These are phyloP conservation scores for Epipyxis sp. DNA, from an alignment of 108 stramenopile genomes.

Conservation along the genomic window DNA sequence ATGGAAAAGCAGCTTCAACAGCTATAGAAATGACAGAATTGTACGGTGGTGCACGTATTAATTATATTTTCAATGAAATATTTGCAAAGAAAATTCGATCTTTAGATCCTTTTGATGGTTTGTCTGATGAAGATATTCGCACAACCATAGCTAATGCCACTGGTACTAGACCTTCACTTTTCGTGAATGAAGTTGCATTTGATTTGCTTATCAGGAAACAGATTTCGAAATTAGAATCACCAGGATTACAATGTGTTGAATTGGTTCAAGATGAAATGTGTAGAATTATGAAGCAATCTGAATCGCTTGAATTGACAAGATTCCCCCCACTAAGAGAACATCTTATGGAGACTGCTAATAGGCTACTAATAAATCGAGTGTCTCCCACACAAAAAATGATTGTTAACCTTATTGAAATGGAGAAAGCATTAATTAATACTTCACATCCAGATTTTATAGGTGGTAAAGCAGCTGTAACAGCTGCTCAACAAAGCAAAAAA, in stretches of 20 bases:
- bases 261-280: conserved; percentile 91
- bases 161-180: conserved; percentile 85
- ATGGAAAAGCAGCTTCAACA: conserved; percentile 23
- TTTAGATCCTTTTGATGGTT: conserved; percentile 87
- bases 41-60: conserved; percentile 93
- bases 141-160: conserved; percentile 92
- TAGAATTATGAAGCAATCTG: conserved; percentile 77
- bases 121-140: conserved; percentile 87
- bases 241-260: conserved; percentile 87
- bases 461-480: conserved; percentile 74
- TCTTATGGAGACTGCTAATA: conserved; percentile 75
- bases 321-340: conserved; percentile 84
- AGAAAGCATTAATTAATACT: conserved; percentile 95
- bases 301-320: conserved; percentile 77
- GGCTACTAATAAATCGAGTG: conserved; percentile 63
- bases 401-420: conserved; percentile 82
- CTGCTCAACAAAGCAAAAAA: conserved; percentile 4
- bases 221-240: conserved; percentile 84
- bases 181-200: conserved; percentile 93
- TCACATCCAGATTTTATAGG: conserved; percentile 98
- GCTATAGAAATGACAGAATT: conserved; percentile 68
- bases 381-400: conserved; percentile 89
- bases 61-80: conserved; percentile 86
- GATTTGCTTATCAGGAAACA: conserved; percentile 88
- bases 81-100: conserved; percentile 75